phyloP scores from a whole-genome alignment of 306 rosid species.

The Inga laurina region DNA sequence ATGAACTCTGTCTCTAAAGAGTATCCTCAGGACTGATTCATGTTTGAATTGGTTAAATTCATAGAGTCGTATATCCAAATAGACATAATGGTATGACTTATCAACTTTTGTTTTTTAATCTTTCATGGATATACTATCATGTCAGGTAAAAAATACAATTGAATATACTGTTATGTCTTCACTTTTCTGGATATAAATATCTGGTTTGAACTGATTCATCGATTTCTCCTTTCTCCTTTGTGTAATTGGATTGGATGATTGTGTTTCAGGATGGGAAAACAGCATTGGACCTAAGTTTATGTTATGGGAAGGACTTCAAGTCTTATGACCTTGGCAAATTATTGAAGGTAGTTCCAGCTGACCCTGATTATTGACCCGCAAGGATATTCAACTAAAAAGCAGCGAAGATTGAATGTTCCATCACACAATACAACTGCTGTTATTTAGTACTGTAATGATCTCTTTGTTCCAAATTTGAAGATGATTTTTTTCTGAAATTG shows the following conservation, averaged over 20 bases:
- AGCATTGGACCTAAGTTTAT: conserved; percentile 71
- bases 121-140: too few relatives aligned
- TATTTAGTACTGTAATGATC: conserved; percentile 17
- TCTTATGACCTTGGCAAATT: conserved; percentile 81
- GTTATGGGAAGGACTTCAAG: conserved; percentile 90
- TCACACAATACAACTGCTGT: background rate
- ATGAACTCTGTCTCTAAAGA: background rate
- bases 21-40: background rate
- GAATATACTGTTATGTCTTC: background rate
- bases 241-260: conserved; percentile 13
- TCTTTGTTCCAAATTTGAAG: conserved; percentile 21
- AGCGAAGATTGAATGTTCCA: conserved; percentile 20
- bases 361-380: conserved; percentile 43
- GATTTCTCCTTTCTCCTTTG: conserved; percentile 2
- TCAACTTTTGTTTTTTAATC: too few relatives aligned
- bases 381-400: background rate
- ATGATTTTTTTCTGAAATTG: conserved; percentile 12
- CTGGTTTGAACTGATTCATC: background rate
- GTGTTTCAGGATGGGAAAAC: conserved; percentile 84
- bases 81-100: too few relatives aligned
- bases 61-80: background rate
- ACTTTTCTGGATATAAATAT: background rate
- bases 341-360: conserved; percentile 57
- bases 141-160: too few relatives aligned
- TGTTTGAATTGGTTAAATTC: background rate